Evolutionary conservation across 495 filamentous ascomycete genomes (phyloP).

Genomic region (Trichocladium antarcticum): DNA sequence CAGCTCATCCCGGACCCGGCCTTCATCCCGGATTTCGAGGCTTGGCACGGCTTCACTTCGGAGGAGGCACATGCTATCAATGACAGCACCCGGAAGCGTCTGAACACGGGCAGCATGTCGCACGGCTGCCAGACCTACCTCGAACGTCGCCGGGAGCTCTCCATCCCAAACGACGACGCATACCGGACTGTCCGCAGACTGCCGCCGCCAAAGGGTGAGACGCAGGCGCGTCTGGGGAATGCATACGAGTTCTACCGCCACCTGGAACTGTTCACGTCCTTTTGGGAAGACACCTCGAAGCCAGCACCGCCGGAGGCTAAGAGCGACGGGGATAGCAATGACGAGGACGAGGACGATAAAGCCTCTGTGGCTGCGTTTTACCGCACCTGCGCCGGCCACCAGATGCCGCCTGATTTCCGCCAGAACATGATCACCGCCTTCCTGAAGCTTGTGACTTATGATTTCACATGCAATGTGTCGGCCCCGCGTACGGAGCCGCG

Average conservation of each 20-base stretch:
- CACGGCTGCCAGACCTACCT: slow-evolving; percentile 41
- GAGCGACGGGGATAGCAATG: slow-evolving; percentile 12
- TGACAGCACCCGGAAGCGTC: slow-evolving; percentile 30
- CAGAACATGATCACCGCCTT: slow-evolving; percentile 59
- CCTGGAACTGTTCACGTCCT: slow-evolving; percentile 40
- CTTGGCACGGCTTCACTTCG: slow-evolving; percentile 35
- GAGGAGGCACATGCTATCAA: slow-evolving; percentile 36
- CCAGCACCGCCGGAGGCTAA: slow-evolving; percentile 9
- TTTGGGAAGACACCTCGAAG: slow-evolving; percentile 44
- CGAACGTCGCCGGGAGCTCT: slow-evolving; percentile 44
- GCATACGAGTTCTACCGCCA: slow-evolving; percentile 49
- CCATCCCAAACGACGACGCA: slow-evolving; percentile 37
- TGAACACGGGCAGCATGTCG: slow-evolving; percentile 38
- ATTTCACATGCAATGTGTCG: slow-evolving; percentile 63
- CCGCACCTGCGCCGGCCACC: slow-evolving; percentile 50
- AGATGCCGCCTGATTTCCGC: slow-evolving; percentile 69
- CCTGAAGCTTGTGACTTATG: slow-evolving; percentile 67
- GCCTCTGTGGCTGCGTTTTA: slow-evolving; percentile 12
- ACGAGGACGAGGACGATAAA: slow-evolving; percentile 10
- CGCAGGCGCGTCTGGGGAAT: slow-evolving; percentile 40
- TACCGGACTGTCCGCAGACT: slow-evolving; percentile 44
- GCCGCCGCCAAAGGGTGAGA: slow-evolving; percentile 36
- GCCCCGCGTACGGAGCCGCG: slow-evolving; percentile 52
- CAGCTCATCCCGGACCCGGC: slow-evolving; percentile 39
- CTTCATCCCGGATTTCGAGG: slow-evolving; percentile 36